These are phyloP conservation scores for Camillea tinctor DNA, from an alignment of 2,329 filamentous ascomycete species.

Conservation along the genomic window DNA sequence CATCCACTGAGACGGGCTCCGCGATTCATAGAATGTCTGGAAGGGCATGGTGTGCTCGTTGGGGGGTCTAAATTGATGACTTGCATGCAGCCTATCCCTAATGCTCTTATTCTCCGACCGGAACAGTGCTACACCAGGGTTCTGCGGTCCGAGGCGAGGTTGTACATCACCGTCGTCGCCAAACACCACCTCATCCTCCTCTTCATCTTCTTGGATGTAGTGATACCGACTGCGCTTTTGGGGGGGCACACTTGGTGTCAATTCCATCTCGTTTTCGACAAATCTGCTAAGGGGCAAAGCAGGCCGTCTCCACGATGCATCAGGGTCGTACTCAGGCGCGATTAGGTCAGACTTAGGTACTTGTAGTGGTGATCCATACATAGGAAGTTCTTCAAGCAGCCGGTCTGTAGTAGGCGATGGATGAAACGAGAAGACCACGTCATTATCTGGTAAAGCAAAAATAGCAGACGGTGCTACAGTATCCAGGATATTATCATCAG, in stretches of 20 bases:
- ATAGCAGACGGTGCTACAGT: conserved; percentile 71
- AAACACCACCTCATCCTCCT: conserved; percentile 43
- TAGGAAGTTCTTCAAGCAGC: conserved; percentile 75
- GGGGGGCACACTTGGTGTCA: conserved; percentile 63
- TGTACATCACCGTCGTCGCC: conserved; percentile 28
- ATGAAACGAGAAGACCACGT: conserved; percentile 76
- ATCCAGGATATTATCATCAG: conserved; percentile 34
- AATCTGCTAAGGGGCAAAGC: conserved; percentile 84
- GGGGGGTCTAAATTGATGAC: conserved; percentile 89
- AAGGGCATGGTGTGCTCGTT: conserved; percentile 89
- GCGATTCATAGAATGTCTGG: conserved; percentile 84
- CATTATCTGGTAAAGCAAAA: conserved; percentile 78
- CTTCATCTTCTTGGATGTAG: conserved; percentile 71
- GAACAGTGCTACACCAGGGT: conserved; percentile 81
- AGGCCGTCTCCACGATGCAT: conserved; percentile 72
- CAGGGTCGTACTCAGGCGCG: conserved; percentile 60
- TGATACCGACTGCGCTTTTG: conserved; percentile 80
- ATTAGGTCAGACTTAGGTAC: conserved; percentile 57
- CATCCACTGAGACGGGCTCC: conserved; percentile 88
- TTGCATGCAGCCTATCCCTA: conserved; percentile 83
- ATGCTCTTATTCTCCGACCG: conserved; percentile 85
- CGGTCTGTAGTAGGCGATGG: conserved; percentile 73
- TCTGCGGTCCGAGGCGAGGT: conserved; percentile 61
- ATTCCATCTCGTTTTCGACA: conserved; percentile 74
- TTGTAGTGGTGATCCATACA: conserved; percentile 67